These are phyloP conservation scores for Colletotrichum australisinense DNA, from an alignment of 2,329 filamentous ascomycete species.

Conservation along the genomic window DNA sequence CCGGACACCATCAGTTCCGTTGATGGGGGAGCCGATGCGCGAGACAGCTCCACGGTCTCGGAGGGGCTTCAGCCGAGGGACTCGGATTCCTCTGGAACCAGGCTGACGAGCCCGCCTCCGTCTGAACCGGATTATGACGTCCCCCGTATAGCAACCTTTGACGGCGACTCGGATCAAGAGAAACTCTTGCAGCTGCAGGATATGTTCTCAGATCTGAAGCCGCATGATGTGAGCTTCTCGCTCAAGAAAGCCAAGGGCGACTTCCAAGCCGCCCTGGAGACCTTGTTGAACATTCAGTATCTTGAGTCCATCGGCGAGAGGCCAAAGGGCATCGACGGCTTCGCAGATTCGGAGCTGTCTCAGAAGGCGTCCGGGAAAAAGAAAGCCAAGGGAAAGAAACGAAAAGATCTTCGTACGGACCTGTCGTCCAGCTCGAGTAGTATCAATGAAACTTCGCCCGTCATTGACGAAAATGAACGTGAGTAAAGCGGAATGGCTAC, in stretches of 20 bases:
- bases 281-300: constrained; percentile 82
- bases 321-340: constrained; percentile 84
- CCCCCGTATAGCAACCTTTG: constrained; percentile 42
- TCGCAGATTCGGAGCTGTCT: constrained; percentile 66
- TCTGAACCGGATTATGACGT: constrained; percentile 28
- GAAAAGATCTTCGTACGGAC: constrained; percentile 15
- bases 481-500: not conserved
- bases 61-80: constrained; percentile 41
- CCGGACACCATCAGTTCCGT: constrained; percentile 53
- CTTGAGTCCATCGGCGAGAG: constrained; percentile 75
- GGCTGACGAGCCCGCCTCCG: constrained; percentile 32
- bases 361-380: constrained; percentile 43
- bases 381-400: constrained; percentile 52
- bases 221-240: constrained; percentile 73
- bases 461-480: constrained; percentile 26
- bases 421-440: constrained; percentile 33
- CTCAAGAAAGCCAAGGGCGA: constrained; percentile 76
- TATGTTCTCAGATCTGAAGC: constrained; percentile 78
- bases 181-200: constrained; percentile 73
- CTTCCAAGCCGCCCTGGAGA: constrained; percentile 78
- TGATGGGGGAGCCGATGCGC: constrained; percentile 41
- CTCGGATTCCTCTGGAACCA: constrained; percentile 45
- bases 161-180: constrained; percentile 62
- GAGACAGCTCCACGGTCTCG: constrained; percentile 38
- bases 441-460: constrained; percentile 13